Base-by-base conservation (phyloP, 1,139 yeast genomes). In the Yamadazyma dushanensis region DNA sequence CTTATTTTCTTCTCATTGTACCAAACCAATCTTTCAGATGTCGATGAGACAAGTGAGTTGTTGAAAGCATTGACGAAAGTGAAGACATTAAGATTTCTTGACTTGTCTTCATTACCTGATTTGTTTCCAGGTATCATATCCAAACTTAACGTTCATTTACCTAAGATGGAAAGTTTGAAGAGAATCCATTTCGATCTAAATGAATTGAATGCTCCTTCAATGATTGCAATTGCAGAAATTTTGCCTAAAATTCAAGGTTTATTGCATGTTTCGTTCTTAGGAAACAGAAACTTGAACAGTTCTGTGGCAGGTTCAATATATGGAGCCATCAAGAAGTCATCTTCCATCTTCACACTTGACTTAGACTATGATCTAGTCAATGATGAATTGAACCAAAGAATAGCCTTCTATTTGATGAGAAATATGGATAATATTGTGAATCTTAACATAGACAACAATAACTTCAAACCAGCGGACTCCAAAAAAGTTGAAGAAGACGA, bases 161-260 rank as follows among this genome's bases (percentile, higher is more conserved):
- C 96, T 2, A 57, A 68, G 24, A 83, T 82, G 53, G 72, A 76
- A 8, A 74, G 72, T 40, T 65, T 89, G 50, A 72, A 82, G 50
- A 69, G 97, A 53, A 61, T 89, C 31, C 96, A 89, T 54, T 70
- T 89, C 41, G 96, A 89, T 53, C 69, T 79, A 42, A 83, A 87
- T 54, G 80, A 79, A 29, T 65, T 90, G 35, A 63, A 77, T 1
- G 70, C 80, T 11, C 78, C 78, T 40, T 78, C 84, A 14, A 70
- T 87, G 21, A 73, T 83, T 16, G 78, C 83, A 32, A 65, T 89
- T 30, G 78, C 90, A 24, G 83, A 80, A 38, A 78, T 86, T 26
- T 66, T 89, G 33, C 83, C 85, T 3, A 76, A 78, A 43, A 80
- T 95, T 50, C 70, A 75, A 25, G 70, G 71, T n/a, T 64, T 90